A percentile compares a stretch with the other conserved stretches of the same genome.
phyloP scores from a whole-genome alignment of 192 early-diverging fungal species.

The Backusella psychrophila region DNA sequence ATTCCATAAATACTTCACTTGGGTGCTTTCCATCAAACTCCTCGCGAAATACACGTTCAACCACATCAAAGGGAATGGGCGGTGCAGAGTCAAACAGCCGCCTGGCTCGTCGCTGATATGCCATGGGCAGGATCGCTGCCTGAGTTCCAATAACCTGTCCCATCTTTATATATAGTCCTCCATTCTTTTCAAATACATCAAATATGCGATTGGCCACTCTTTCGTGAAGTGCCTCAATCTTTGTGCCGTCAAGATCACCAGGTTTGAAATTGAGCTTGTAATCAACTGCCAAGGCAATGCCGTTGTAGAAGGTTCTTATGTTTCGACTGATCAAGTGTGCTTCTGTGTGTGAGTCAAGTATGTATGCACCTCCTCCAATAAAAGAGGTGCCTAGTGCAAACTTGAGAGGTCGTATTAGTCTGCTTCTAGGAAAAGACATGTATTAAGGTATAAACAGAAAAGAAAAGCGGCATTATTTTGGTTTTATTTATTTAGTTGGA shows the following conservation, averaged over 20 bases:
- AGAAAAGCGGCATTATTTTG: background rate
- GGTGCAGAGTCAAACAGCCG: constrained; percentile 84
- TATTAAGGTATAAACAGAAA: background rate
- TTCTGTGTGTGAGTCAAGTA: constrained; percentile 43
- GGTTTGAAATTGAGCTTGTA: constrained; percentile 87
- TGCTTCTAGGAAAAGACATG: background rate
- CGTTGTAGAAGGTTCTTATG: constrained; percentile 48
- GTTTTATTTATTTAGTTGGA: too few relatives aligned
- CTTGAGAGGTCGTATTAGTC: background rate
- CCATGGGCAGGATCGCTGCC: constrained; percentile 59
- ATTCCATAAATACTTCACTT: constrained; percentile 67
- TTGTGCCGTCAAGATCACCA: constrained; percentile 37
- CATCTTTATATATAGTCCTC: constrained; percentile 91
- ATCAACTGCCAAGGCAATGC: constrained; percentile 52
- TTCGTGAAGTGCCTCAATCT: constrained; percentile 69
- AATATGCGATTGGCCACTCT: constrained; percentile 72
- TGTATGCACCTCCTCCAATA: constrained; percentile 35
- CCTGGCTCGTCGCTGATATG: constrained; percentile 59
- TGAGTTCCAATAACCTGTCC: constrained; percentile 76
- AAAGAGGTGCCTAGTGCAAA: background rate
- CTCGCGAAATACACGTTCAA: constrained; percentile 63
- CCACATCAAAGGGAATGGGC: constrained; percentile 57
- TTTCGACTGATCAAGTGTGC: constrained; percentile 48
- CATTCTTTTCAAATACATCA: constrained; percentile 76
- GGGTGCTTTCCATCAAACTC: constrained; percentile 60